Evolutionary conservation across 192 early-diverging fungal species (phyloP).

Genomic region (Backusella luteola): DNA sequence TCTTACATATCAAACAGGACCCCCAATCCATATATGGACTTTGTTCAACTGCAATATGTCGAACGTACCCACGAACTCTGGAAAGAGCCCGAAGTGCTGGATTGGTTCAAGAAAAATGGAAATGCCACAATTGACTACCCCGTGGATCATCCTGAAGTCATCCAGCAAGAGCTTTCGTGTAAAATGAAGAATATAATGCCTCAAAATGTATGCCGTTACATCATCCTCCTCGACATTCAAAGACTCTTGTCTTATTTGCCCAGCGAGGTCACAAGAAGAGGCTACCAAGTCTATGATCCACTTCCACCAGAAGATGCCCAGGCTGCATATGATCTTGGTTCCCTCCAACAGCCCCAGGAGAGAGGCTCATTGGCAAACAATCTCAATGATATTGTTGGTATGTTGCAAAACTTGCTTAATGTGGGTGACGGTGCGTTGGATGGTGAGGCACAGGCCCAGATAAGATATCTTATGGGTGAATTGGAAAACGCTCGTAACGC

Average conservation of each 20-base stretch:
- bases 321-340: slow-evolving; percentile 31
- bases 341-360: slow-evolving; percentile 16
- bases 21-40: slow-evolving; percentile 50
- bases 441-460: background rate
- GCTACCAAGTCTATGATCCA: slow-evolving; percentile 64
- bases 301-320: slow-evolving; percentile 58
- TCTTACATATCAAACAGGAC: background rate
- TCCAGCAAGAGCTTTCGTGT: slow-evolving; percentile 20
- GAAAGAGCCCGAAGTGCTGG: slow-evolving; percentile 76
- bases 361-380: slow-evolving; percentile 27
- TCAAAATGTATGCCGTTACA: slow-evolving; percentile 29
- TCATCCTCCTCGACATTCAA: slow-evolving; percentile 50
- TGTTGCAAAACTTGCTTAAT: slow-evolving; percentile 24
- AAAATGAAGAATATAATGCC: slow-evolving; percentile 16
- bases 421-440: slow-evolving; percentile 1
- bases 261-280: slow-evolving; percentile 37
- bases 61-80: slow-evolving; percentile 75
- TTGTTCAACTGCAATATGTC: slow-evolving; percentile 70
- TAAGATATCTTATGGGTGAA: background rate
- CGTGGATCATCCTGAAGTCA: background rate
- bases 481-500: slow-evolving; percentile 23
- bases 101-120: slow-evolving; percentile 43
- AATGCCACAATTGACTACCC: background rate
- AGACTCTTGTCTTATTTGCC: slow-evolving; percentile 52
- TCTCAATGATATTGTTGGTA: slow-evolving; percentile 24